Conservation (phyloP, 768 basidiomycete genomes). For the Trametes cubensis region DNA sequence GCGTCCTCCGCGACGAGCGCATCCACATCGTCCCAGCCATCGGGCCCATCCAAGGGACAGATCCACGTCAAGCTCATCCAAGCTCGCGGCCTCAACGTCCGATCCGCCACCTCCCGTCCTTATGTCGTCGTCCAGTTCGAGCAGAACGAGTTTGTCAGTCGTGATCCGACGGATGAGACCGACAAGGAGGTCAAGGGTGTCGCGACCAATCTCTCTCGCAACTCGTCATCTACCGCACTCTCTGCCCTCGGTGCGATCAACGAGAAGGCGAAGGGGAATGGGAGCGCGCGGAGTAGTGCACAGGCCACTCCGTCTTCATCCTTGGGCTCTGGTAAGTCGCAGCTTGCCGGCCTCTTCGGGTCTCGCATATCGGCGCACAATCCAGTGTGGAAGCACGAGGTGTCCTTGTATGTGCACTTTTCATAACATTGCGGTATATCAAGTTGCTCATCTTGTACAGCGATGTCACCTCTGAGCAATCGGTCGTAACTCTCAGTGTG, state of each 20-base stretch:
- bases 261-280: slow-evolving; percentile 39
- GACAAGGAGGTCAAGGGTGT: slow-evolving; percentile 90
- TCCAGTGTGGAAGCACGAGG: slow-evolving; percentile 99
- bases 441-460: slow-evolving; percentile 44
- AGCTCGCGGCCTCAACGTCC: slow-evolving; percentile 80
- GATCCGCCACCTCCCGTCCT: slow-evolving; percentile 64
- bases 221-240: slow-evolving; percentile 64
- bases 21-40: slow-evolving; percentile 25
- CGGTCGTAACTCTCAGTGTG: slow-evolving; percentile 82
- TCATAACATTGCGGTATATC: neutral
- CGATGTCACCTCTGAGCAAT: slow-evolving; percentile 90
- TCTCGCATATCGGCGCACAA: slow-evolving; percentile 71
- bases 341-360: slow-evolving; percentile 52
- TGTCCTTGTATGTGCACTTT: slow-evolving; percentile 81
- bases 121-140: slow-evolving; percentile 99
- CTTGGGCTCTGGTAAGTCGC: slow-evolving; percentile 28
- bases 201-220: slow-evolving; percentile 58
- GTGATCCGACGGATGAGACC: slow-evolving; percentile 83
- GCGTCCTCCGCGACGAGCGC: slow-evolving; percentile 31
- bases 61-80: slow-evolving; percentile 96
- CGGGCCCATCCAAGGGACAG: slow-evolving; percentile 62
- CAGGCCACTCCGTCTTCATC: slow-evolving; percentile 34
- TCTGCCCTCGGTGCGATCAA: slow-evolving; percentile 68
- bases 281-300: slow-evolving; percentile 22
- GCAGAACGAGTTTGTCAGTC: slow-evolving; percentile 95